phyloP scores from a whole-genome alignment of 2,329 filamentous ascomycete species.

The Sporothrix dimorphospora region DNA sequence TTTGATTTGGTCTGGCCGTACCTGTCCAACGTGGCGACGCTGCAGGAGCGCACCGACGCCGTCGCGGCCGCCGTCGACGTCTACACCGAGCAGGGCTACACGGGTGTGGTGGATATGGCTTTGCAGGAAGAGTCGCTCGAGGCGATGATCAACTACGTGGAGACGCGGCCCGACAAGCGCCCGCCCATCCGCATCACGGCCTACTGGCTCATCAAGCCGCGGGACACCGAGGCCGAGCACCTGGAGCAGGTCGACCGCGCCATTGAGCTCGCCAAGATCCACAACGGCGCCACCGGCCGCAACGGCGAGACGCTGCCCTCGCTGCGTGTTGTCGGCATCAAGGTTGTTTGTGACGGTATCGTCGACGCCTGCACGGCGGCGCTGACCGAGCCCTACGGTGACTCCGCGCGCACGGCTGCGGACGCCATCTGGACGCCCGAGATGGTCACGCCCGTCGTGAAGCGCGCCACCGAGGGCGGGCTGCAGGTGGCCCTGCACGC shows the following conservation, averaged over 20 bases:
- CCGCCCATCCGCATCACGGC: conserved; percentile 55
- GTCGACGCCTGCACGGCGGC: conserved; percentile 68
- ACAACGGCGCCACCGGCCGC: conserved; percentile 40
- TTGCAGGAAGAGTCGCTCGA: conserved; percentile 61
- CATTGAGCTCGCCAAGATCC: conserved; percentile 50
- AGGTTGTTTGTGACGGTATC: conserved; percentile 67
- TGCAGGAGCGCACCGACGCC: conserved; percentile 53
- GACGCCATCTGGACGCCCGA: conserved; percentile 59
- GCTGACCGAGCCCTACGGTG: conserved; percentile 61
- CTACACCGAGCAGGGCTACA: conserved; percentile 56
- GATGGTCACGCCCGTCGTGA: conserved; percentile 57
- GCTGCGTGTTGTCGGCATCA: conserved; percentile 62
- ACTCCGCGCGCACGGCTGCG: conserved; percentile 41
- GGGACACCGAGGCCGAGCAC: conserved; percentile 48
- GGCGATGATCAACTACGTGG: conserved; percentile 47
- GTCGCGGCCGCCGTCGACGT: conserved; percentile 51
- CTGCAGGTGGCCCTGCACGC: conserved; percentile 67
- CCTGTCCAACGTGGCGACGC: conserved; percentile 51
- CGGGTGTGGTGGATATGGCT: conserved; percentile 61
- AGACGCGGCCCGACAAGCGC: conserved; percentile 33
- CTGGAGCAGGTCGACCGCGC: conserved; percentile 56
- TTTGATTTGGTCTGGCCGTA: conserved; percentile 59
- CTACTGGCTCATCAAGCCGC: conserved; percentile 59
- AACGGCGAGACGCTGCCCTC: conserved; percentile 41
- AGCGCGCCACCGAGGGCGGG: conserved; percentile 55